Base-by-base conservation (phyloP, 352 stramenopile species). In the Phytophthora cajani region DNA sequence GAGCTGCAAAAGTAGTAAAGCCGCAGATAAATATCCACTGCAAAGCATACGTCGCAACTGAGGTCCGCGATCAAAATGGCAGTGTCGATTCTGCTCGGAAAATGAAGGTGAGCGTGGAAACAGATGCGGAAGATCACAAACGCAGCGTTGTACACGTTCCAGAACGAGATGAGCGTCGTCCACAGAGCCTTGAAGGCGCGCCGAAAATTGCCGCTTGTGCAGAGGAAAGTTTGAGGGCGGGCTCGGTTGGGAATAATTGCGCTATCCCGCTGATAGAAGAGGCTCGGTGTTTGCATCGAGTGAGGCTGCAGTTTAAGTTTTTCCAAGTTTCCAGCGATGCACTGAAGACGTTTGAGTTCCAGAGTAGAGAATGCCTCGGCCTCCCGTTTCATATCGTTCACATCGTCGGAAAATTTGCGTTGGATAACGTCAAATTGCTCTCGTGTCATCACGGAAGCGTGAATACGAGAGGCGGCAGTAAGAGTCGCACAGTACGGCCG, bases 1-100 rank as follows among this genome's bases (percentile, higher is more conserved):
- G 51, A 67, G 27, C 75, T 85, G 14, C 86, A 83, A n/a, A 94
- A 91, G 56, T 90, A 91, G 49, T 89, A 90, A 1, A 92, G 58
- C 5, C 84, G 83, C 14, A 92, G 62, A 8, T 88, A 83, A 36
- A 94, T 79, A 56, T 94, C 86, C 2, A 74, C 21, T 2, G 60
- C 61, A 14, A 91, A 76, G 11, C 78, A 57, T 3, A 53, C n/a
- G 54, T 93, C 85, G 8, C 78, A 75, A 21, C 67, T 88, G 64
- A 54, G 67, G 33, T 75, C 68, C 14, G 46, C 36, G 11, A 79
- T 50, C 56, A 61, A 65, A 47, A 92, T 56, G 0, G 52, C 57
- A 0, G 42, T 65, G 42, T 79, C 75, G 1, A 56, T 46, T 0
- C 21, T 58, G 1, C 53, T 63, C 11, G 38, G 55, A 3, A 63